Percentiles rank a stretch among this genome's conserved stretches.
phyloP scores from a whole-genome alignment of 495 filamentous ascomycete genomes.

The Ascodesmis nigricans region DNA sequence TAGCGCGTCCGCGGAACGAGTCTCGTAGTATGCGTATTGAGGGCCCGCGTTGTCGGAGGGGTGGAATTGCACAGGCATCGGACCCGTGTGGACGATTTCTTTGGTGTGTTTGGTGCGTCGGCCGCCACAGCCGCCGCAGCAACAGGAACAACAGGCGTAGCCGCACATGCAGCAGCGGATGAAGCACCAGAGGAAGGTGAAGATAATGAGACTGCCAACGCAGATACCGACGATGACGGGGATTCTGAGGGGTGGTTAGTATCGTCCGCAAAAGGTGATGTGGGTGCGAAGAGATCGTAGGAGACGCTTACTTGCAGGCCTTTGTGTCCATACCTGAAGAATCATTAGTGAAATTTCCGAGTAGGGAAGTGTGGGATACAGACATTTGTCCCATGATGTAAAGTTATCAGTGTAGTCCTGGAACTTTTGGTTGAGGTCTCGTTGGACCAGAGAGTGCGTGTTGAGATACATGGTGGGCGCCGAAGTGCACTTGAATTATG shows the following conservation, averaged over 20 bases:
- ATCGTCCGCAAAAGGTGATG: too few species aligned
- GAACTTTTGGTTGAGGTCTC: too few species aligned
- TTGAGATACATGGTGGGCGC: too few species aligned
- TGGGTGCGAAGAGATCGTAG: too few species aligned
- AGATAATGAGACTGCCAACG: conserved; percentile 8
- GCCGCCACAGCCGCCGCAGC: conserved; percentile 15
- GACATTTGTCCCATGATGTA: too few species aligned
- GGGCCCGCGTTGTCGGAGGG: conserved; percentile 8
- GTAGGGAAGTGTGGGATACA: too few species aligned
- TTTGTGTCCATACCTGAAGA: too few species aligned
- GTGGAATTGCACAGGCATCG: conserved; percentile 9
- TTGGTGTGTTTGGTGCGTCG: conserved; percentile 2
- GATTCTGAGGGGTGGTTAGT: conserved; percentile 8
- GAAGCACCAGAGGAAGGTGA: conserved; percentile 15
- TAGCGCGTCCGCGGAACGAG: conserved; percentile 8
- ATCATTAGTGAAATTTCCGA: too few species aligned
- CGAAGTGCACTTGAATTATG: too few species aligned
- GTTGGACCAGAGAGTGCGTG: too few species aligned
- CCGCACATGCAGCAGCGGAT: conserved; percentile 16
- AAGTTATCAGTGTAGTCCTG: too few species aligned
- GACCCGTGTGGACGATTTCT: conserved; percentile 3
- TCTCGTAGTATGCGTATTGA: conserved; percentile 12
- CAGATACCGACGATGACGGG: conserved; percentile 17
- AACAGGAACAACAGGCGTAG: conserved; percentile 13
- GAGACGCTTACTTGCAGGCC: too few species aligned